Base-by-base conservation (phyloP, 768 basidiomycete species). In the Russula emetica region DNA sequence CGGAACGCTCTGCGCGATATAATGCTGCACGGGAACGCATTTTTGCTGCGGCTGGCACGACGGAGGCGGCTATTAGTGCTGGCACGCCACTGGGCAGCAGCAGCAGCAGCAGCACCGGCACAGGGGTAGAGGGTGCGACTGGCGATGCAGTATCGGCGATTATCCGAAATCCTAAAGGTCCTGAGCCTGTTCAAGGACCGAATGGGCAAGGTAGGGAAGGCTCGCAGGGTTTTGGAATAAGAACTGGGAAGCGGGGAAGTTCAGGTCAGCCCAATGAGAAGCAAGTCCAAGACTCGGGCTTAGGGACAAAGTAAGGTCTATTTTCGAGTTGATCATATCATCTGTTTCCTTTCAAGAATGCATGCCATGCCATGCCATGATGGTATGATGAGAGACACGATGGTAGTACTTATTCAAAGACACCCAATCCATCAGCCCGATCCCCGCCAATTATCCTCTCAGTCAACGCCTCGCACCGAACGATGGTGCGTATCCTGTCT, bases 21-120 rank as follows among this genome's bases (percentile, higher is more conserved):
- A 81, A 85, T 61, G 87, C 84, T 22, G 88, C 90, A 3, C 76
- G 90, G 30, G 83, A 86, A 60, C 80, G 90, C 24, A 91, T 92
- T 58, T 92, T 91, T 64, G 84, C 70, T 64, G 84, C 70, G 1
- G 67, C 70, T 2, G 67, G 42, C 51, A 22, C 64, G 28, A 34
- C 54, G 18, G 52, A 64, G 42, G 28, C n/a, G n/a, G n/a, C n/a
- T n/a, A n/a, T n/a, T 28, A 34, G 28, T 22, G 38, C 14, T 22
- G 51, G 51, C 38, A 38, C n/a, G n/a, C n/a, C n/a, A n/a, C n/a
- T 38, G 6, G 8, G 20, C n/a, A 38, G 57, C 13, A 40, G 18
- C 16, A 36, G 57, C n/a, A n/a, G n/a, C n/a, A n/a, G n/a, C n/a
- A n/a, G n/a, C n/a, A n/a, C n/a, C n/a, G n/a, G n/a, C 8, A n/a